phyloP scores from a whole-genome alignment of 2,329 filamentous ascomycete genomes.

The Xylaria sp. region DNA sequence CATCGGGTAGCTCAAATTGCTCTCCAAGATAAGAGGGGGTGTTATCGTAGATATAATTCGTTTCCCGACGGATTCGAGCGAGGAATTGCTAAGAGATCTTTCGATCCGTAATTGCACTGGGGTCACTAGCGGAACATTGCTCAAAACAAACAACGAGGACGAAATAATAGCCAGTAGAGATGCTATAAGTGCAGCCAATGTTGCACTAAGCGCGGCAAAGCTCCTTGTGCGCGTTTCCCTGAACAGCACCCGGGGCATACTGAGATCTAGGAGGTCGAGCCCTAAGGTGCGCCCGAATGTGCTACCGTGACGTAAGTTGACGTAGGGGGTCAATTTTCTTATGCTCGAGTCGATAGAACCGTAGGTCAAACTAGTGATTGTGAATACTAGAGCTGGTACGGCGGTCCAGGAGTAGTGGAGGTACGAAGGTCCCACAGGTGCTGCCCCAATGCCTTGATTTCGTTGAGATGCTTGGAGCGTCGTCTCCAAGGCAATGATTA shows the following conservation, averaged over 20 bases:
- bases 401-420: neutral
- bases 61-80: neutral
- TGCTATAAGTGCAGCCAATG: neutral
- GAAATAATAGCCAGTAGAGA: neutral
- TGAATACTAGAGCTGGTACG: neutral
- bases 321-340: neutral
- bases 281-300: neutral
- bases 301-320: neutral
- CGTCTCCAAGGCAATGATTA: neutral
- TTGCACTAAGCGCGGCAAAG: neutral
- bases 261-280: neutral
- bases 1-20: conserved; percentile 43
- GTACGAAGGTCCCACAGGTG: neutral
- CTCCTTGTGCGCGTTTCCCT: neutral
- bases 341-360: neutral
- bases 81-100: neutral
- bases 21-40: conserved; percentile 44
- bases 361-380: neutral
- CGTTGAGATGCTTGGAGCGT: neutral
- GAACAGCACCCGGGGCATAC: neutral
- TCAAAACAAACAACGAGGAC: neutral
- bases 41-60: neutral
- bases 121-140: neutral
- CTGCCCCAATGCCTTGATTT: neutral
- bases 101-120: neutral